These are phyloP conservation scores for Nemophila menziesii DNA, from an alignment of 257 asterid genomes.

Conservation along the genomic window DNA sequence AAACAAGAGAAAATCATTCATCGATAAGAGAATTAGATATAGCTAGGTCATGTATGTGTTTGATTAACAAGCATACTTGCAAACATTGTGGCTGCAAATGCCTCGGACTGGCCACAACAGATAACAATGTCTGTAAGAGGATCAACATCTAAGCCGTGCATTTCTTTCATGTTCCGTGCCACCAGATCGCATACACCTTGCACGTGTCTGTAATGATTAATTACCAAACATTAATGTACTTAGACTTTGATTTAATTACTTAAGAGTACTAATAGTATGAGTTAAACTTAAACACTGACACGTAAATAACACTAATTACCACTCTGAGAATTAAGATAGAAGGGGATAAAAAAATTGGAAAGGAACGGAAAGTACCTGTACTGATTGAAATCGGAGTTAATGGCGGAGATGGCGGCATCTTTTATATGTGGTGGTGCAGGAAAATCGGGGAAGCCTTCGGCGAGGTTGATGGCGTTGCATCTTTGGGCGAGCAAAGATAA, in stretches of 20 bases:
- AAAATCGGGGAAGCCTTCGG: constrained; percentile 90
- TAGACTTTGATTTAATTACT: too few species aligned
- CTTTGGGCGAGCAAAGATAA: constrained; percentile 60
- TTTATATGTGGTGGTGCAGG: constrained; percentile 58
- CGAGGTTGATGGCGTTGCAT: constrained; percentile 75
- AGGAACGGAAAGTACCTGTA: constrained; percentile 42
- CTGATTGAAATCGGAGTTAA: constrained; percentile 74
- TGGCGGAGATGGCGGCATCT: constrained; percentile 72
- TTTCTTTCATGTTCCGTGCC: constrained; percentile 44
- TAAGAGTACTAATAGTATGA: too few species aligned
- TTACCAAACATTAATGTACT: not conserved
- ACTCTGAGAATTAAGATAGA: too few species aligned
- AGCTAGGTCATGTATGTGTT: not conserved
- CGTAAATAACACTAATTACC: too few species aligned
- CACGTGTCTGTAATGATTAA: constrained; percentile 38
- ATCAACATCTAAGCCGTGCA: constrained; percentile 51
- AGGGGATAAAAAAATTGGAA: not conserved
- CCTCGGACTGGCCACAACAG: constrained; percentile 91
- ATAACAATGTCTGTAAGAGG: constrained; percentile 61
- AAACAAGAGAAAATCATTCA: constrained; percentile 1
- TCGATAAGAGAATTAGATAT: not conserved
- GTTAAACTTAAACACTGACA: too few species aligned
- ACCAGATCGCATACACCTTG: constrained; percentile 65
- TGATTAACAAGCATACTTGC: constrained; percentile 34
- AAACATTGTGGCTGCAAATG: constrained; percentile 74